Evolutionary conservation across 2,329 filamentous ascomycete species (phyloP), one percentile per base, ranked within the genome.

Genomic region (Alternaria brassicicola): DNA sequence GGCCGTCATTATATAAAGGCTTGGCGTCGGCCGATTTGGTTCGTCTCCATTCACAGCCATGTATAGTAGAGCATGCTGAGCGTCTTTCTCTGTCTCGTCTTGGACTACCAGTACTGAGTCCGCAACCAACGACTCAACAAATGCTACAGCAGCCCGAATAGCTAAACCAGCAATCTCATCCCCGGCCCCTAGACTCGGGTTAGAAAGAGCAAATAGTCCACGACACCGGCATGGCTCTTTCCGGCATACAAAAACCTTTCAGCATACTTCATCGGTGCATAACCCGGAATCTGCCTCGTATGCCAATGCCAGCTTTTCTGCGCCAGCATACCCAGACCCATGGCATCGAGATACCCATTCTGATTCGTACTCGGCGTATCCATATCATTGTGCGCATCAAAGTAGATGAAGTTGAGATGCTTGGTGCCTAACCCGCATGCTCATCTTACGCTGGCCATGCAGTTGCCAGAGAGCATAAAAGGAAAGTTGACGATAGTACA

Each of bases 331-430:
- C 75, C 74, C 4, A 77, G 56, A 0, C 67, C 75, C 73, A 78
- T 77, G 0, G 71, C 72, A 52, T 79, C 78, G 6, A 79, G 66
- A 36, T 79, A 79, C 1, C 76, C 78, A 48, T 75, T 78, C 10
- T 67, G 61, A 5, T 76, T 69, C 25, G 74, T 74, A 21, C 73
- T 70, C 0, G 77, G 76, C 0, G 71, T 76, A 42, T 78, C 74
- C 46, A 78, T 72, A 53, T 81, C 79, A 49, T 80, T 78, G 43
- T 81, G 79, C 3, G 78, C 79, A 45, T 81, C 79, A 47, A 82
- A 80, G 68, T 78, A 81, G 10, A 81, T 64, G 36, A 76, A 79
- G 0, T 64, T 65, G 2, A 78, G 64, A 13, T 71, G 64, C 5
- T 55, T 31, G n/a, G 55, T 53, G 0, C 55, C 23, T 5, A 80